Evolutionary conservation across 1,139 yeast species (phyloP).

Genomic region (Protomyces gravidus): DNA sequence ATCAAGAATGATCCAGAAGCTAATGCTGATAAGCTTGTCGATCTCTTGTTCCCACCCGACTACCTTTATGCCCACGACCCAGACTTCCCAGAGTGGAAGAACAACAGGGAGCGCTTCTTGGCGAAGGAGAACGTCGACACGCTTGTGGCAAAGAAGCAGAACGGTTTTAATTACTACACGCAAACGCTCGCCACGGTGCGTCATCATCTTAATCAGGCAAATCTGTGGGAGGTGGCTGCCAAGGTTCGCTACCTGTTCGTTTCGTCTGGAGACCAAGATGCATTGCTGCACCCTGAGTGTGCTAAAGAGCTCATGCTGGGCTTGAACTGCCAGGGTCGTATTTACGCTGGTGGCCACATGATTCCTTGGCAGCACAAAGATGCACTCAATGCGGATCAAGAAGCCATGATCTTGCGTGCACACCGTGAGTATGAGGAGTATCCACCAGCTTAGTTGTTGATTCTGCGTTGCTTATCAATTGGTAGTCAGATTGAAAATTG

Average conservation of each 20-base stretch:
- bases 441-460: conserved; percentile 4
- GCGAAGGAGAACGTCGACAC: background rate
- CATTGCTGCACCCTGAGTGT: conserved; percentile 12
- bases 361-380: conserved; percentile 15
- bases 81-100: background rate
- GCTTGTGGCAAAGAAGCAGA: conserved; percentile 10
- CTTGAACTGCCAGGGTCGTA: conserved; percentile 16
- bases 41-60: conserved; percentile 17
- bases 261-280: conserved; percentile 13
- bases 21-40: conserved; percentile 1
- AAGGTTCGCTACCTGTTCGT: conserved; percentile 22
- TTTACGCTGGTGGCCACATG: conserved; percentile 21
- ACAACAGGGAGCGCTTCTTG: conserved; percentile 11
- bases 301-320: conserved; percentile 22
- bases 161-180: conserved; percentile 4
- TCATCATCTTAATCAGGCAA: conserved; percentile 4
- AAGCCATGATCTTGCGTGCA: conserved; percentile 26
- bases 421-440: conserved; percentile 14
- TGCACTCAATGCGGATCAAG: conserved; percentile 20
- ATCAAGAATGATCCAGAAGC: conserved; percentile 7
- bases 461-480: background rate
- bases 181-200: conserved; percentile 9
- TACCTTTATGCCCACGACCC: conserved; percentile 8
- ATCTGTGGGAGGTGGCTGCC: conserved; percentile 22
- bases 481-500: no score